Base-by-base conservation (phyloP, 345 rosid species). In the Boechera divaricarpa region DNA sequence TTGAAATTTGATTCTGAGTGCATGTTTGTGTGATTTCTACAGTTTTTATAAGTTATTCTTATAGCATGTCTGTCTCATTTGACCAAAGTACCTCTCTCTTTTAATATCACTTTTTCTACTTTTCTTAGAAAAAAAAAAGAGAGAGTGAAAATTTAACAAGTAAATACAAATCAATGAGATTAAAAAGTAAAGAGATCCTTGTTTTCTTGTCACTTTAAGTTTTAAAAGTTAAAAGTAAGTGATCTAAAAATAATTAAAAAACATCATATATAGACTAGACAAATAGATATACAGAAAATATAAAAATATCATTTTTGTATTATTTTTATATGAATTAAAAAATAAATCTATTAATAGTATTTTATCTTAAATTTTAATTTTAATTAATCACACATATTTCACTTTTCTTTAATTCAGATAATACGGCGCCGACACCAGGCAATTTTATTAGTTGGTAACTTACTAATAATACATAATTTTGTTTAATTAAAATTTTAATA, bases 21-120 rank as follows among this genome's bases (percentile, higher is more conserved):
- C 54, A 2, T 63, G 32, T 29, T 72, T 73, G 7, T 73, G 63
- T 63, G 55, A 63, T n/a, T 41, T 24, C 32, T 18, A 2, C 42
- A 56, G 55, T 56, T 63, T 59, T 63, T 63, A 73, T 63, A 73
- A 42, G 63, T 36, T 54, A 29, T 7, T 51, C 38, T 39, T 28
- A 44, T 3, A 39, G 15, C 9, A 2, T 5, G 2, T 63, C 10
- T 63, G 3, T 9, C 24, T 53, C 49, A 5, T 33, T 51, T 72
- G n/a, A 51, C 52, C 13, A 29, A 39, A 5, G 5, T 58, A 33
- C 33, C 24, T 16, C 0, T 69, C 18, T 42, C 9, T 10, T 57
- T 33, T 35, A n/a, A 12, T 16, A n/a, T 7, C 7, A n/a, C 21
- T 5, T 45, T 33, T 47, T 45, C 1, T 2, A n/a, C 13, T 51